Evolutionary conservation across 805 yeast species (phyloP), one percentile per base, ranked within the genome.

Genomic region (Candida krabiensis): DNA sequence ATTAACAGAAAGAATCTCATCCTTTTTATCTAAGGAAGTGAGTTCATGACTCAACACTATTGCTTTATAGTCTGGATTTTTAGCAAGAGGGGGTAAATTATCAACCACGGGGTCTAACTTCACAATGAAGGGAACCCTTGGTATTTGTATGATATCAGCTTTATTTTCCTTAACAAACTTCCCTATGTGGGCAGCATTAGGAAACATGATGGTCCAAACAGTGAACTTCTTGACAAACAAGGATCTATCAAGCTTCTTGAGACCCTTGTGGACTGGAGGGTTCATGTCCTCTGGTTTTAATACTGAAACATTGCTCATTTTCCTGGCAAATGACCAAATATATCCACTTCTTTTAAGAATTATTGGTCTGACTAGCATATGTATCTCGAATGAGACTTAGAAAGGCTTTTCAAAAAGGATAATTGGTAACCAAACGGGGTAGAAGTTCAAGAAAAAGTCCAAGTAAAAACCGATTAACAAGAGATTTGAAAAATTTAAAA

Each of bases 51-150:
- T 71, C 24, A 90, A 62, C 15, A 88, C 61, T 1, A 89, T 79
- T 2, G 79, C 86, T 43, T 77, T 75, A 5, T 65, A 48, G 16
- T 54, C 55, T 4, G 61, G 55, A 38, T 38, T 37, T 21, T 37
- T 33, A 11, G 43, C 22, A 14, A 21, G 27, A 7, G 31, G 8
- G 1, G 25, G 28, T 8, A 30, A 17, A 8, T 12, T 16, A 19
- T 24, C 33, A 14, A 34, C 42, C 4, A 28, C 11, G 16, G 37
- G 35, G 13, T 28, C 12, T n/a, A 44, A 35, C 30, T 41, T 67
- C n/a, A 83, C 79, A 4, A 90, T 79, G 43, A 83, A 85, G 15
- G 87, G 79, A 5, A 86, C 66, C 5, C 85, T 75, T 12, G 86
- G 86, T n/a, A 86, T 53, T 44, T 77, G 75, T 19, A 91, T 63